These are phyloP conservation scores for Albugo laibachii DNA, from an alignment of 352 stramenopile species.

Conservation along the genomic window DNA sequence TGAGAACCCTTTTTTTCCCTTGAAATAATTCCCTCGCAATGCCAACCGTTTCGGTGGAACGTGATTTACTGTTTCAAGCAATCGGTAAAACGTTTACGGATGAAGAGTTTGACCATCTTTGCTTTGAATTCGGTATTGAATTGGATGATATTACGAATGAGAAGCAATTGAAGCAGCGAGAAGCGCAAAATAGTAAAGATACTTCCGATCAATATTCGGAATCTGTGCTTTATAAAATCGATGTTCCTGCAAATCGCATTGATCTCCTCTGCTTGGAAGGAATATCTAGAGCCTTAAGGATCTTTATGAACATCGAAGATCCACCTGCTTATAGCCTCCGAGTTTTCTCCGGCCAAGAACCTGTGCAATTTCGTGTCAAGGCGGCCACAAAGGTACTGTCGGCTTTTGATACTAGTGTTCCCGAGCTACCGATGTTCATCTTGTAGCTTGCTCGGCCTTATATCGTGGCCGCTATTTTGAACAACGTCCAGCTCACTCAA, in stretches of 20 bases:
- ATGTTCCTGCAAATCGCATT: slow-evolving; percentile 99
- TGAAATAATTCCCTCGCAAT: slow-evolving; percentile 26
- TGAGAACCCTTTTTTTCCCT: too few species aligned
- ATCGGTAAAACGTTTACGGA: slow-evolving; percentile 94
- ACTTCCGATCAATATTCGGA: slow-evolving; percentile 19
- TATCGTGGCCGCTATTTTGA: slow-evolving; percentile 94
- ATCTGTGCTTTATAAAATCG: slow-evolving; percentile 98
- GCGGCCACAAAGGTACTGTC: slow-evolving; percentile 50
- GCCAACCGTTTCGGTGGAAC: slow-evolving; percentile 95
- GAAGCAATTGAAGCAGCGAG: slow-evolving; percentile 70
- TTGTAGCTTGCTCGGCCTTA: slow-evolving; percentile 85
- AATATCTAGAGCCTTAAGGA: slow-evolving; percentile 87
- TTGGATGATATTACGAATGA: slow-evolving; percentile 84
- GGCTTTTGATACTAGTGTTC: too few species aligned
- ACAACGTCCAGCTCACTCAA: slow-evolving; percentile 90
- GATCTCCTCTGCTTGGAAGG: slow-evolving; percentile 99
- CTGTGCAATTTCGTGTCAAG: slow-evolving; percentile 79
- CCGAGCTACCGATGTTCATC: background rate
- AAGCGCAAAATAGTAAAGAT: slow-evolving; percentile 35
- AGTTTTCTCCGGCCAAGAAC: slow-evolving; percentile 19
- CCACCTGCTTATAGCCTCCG: slow-evolving; percentile 74
- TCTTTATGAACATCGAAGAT: slow-evolving; percentile 94
- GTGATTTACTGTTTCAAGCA: slow-evolving; percentile 92
- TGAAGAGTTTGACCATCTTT: slow-evolving; percentile 98
- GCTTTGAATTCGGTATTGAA: slow-evolving; percentile 99